Evolutionary conservation across 148 eudicot genomes (phyloP).

Genomic region (Cornus florida): DNA sequence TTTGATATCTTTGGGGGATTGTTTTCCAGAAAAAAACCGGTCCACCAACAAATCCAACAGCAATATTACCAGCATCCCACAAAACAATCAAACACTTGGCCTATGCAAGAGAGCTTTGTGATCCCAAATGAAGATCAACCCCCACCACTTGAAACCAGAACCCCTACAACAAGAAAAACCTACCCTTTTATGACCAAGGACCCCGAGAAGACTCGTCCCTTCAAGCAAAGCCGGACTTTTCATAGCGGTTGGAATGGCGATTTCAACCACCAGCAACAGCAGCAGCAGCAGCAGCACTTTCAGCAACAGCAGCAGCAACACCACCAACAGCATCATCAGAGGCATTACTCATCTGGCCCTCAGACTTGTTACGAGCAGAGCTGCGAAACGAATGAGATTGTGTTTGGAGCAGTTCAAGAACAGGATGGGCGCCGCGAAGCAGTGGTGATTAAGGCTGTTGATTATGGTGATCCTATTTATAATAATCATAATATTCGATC

Average conservation of each 20-base stretch:
- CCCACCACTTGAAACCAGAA: conserved; percentile 44
- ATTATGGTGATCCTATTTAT: conserved; percentile 58
- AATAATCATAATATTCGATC: conserved; percentile 53
- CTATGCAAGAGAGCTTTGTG: conserved; percentile 60
- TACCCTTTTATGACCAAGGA: conserved; percentile 36
- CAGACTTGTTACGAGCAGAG: conserved; percentile 50
- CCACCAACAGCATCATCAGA: conserved; percentile 48
- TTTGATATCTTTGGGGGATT: conserved; percentile 52
- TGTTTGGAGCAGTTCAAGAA: conserved; percentile 89
- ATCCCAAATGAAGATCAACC: conserved; percentile 59
- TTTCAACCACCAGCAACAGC: conserved; percentile 35
- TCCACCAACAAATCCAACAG: conserved; percentile 27
- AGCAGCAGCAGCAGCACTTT: conserved; percentile 19
- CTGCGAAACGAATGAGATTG: conserved; percentile 67
- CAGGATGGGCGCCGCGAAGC: conserved; percentile 69
- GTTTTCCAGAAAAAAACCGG: conserved; percentile 48
- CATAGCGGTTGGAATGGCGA: conserved; percentile 42
- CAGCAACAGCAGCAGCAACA: conserved; percentile 16
- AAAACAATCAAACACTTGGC: conserved; percentile 44
- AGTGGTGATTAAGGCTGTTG: conserved; percentile 85
- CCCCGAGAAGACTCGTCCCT: conserved; percentile 36
- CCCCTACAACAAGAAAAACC: conserved; percentile 32
- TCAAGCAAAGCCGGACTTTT: conserved; percentile 37
- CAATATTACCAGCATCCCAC: conserved; percentile 44
- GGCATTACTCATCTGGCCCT: conserved; percentile 42